Conservation (phyloP, 176 grass and related monocot species). For the Cenchrus fungigraminus region DNA sequence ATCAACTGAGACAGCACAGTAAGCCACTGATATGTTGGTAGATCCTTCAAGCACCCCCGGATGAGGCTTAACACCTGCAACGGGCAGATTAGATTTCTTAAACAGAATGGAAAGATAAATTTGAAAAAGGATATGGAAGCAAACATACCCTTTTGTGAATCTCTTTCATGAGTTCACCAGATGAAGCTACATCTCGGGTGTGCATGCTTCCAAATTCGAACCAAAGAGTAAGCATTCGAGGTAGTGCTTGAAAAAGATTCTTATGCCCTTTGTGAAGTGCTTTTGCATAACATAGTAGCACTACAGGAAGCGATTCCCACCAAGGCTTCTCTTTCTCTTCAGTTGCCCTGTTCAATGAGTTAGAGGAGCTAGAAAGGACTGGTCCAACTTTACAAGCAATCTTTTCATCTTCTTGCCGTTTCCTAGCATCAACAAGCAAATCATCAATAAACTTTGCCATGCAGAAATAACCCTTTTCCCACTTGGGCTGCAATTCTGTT, state of each 20-base stretch:
- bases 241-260: slow-evolving; percentile 92
- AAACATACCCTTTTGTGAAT: slow-evolving; percentile 62
- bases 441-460: slow-evolving; percentile 95
- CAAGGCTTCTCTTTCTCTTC: slow-evolving; percentile 89
- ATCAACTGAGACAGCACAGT: slow-evolving; percentile 97
- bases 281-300: slow-evolving; percentile 78
- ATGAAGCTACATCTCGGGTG: slow-evolving; percentile 50
- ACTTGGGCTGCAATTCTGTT: slow-evolving; percentile 82
- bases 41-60: slow-evolving; percentile 83
- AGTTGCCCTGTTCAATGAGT: slow-evolving; percentile 50
- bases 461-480: slow-evolving; percentile 98
- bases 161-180: slow-evolving; percentile 65
- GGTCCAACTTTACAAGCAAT: slow-evolving; percentile 50
- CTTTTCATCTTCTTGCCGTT: slow-evolving; percentile 86
- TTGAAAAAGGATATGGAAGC: slow-evolving; percentile 18
- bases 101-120: slow-evolving; percentile 3
- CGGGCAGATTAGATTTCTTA: slow-evolving; percentile 23
- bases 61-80: slow-evolving; percentile 72
- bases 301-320: slow-evolving; percentile 69
- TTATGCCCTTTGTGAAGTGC: slow-evolving; percentile 93
- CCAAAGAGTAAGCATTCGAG: slow-evolving; percentile 91
- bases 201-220: slow-evolving; percentile 97
- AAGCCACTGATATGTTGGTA: slow-evolving; percentile 95
- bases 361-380: slow-evolving; percentile 43
- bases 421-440: slow-evolving; percentile 92